Evolutionary conservation across 345 rosid genomes (phyloP).

Genomic region (Citrus inodora): DNA sequence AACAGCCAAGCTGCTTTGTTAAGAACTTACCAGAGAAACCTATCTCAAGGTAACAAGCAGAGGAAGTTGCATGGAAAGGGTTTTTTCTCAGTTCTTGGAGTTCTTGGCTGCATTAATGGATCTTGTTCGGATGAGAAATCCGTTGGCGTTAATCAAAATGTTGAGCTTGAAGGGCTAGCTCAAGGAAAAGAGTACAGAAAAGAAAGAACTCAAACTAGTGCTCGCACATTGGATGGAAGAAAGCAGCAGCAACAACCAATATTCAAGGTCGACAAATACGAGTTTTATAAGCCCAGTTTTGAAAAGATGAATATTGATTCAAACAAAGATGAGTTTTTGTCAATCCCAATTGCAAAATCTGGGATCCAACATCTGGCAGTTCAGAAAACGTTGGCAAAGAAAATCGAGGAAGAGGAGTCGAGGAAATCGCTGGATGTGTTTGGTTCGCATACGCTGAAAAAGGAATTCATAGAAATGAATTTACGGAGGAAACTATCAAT

Average conservation of each 20-base stretch:
- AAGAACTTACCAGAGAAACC: slow-evolving; percentile 17
- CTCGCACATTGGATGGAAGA: slow-evolving; percentile 17
- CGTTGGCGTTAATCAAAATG: slow-evolving; percentile 18
- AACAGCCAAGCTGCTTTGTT: slow-evolving; percentile 42
- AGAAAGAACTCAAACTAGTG: slow-evolving; percentile 7
- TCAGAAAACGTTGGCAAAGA: slow-evolving; percentile 1
- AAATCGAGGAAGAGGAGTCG: slow-evolving; percentile 26
- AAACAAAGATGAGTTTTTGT: slow-evolving; percentile 29
- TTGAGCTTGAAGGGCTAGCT: slow-evolving; percentile 4
- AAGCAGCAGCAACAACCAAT: slow-evolving; percentile 20
- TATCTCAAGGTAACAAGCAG: slow-evolving; percentile 17
- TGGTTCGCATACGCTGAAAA: slow-evolving; percentile 27
- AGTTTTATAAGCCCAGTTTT: slow-evolving; percentile 19
- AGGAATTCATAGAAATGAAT: slow-evolving; percentile 39
- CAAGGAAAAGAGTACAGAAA: slow-evolving; percentile 19
- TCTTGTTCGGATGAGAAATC: slow-evolving; percentile 52
- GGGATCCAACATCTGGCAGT: slow-evolving; percentile 11
- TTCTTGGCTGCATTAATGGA: slow-evolving; percentile 40
- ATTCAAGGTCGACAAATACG: slow-evolving; percentile 18
- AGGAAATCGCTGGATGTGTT: slow-evolving; percentile 46
- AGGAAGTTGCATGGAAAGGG: slow-evolving; percentile 31
- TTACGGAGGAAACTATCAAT: slow-evolving; percentile 58
- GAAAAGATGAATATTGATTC: slow-evolving; percentile 22
- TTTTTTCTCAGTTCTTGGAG: slow-evolving; percentile 36
- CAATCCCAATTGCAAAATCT: slow-evolving; percentile 29